Conservation (phyloP, 2,329 filamentous ascomycete genomes). For the Hypocreales sp. region DNA sequence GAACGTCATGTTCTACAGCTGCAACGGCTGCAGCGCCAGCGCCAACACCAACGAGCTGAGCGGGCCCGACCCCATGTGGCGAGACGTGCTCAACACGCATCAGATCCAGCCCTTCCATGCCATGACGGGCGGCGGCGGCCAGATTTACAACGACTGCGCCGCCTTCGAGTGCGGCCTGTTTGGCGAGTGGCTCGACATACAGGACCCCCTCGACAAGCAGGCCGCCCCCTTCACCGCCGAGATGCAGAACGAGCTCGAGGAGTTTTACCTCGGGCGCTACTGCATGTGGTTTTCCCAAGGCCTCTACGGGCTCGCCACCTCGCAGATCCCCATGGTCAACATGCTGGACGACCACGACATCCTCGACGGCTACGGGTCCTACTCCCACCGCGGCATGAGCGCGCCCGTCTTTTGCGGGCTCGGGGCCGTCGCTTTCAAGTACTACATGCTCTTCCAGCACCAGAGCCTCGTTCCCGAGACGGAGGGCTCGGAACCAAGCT, state of each 20-base stretch:
- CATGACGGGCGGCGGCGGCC: conserved; percentile 94
- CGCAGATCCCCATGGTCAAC: conserved; percentile 96
- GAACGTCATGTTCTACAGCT: conserved; percentile 98
- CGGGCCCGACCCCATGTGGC: conserved; percentile 92
- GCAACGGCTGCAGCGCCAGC: conserved; percentile 82
- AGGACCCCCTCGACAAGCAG: conserved; percentile 67
- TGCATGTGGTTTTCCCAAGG: conserved; percentile 94
- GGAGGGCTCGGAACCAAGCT: conserved; percentile 73
- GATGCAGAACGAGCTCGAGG: conserved; percentile 79
- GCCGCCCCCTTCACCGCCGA: conserved; percentile 60
- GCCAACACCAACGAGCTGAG: conserved; percentile 68
- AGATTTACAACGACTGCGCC: conserved; percentile 87
- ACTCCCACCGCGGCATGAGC: conserved; percentile 81
- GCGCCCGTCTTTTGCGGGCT: conserved; percentile 81
- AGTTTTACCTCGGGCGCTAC: conserved; percentile 79
- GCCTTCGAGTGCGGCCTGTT: conserved; percentile 63
- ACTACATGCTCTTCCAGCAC: conserved; percentile 97
- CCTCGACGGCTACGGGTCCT: conserved; percentile 85
- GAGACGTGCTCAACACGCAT: conserved; percentile 85
- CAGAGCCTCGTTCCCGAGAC: conserved; percentile 75
- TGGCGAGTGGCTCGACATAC: conserved; percentile 69
- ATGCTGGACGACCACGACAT: conserved; percentile 95
- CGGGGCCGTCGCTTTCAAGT: conserved; percentile 89
- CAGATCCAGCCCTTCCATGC: conserved; percentile 90
- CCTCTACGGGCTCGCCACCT: conserved; percentile 79